Evolutionary conservation across 768 basidiomycete genomes (phyloP), one percentile per base, ranked within the genome.

Genomic region (Sarcodon aspratus): DNA sequence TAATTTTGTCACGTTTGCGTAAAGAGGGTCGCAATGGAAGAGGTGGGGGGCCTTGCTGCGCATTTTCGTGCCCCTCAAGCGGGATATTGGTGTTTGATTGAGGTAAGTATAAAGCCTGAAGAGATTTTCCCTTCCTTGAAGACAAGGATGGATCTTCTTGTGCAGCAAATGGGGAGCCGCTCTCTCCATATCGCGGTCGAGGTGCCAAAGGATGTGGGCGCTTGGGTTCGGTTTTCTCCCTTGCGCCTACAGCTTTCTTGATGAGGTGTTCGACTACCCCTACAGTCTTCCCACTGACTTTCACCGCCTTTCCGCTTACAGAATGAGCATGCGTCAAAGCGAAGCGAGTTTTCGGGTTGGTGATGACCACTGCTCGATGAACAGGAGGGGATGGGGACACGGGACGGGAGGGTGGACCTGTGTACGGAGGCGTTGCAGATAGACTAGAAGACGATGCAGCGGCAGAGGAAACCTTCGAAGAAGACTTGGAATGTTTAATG

Each of bases 221-320:
- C 36, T 50, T n/a, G 36, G 31, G 31, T 34, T 45, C 31, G 47
- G 36, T 17, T 37, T 50, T 71, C 27, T 65, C 54, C 55, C 72
- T 66, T 36, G 64, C 65, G 46, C 79, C 76, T 49, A 80, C 70
- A 0, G 79, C 77, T 9, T 69, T 68, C 15, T 75, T 68, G 48
- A 85, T 75, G 69, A 81, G 72, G 45, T 57, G 62, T 57, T 85
- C 80, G 53, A 88, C 77, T 48, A 74, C 60, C 2, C 65, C 66
- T 34, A 85, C 68, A 0, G 85, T 86, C 53, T 76, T 75, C 11
- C 74, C 60, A 48, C 79, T 85, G 52, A 84, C 74, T 55, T 77
- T 74, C 33, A 81, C 82, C 0, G 82, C 85, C 55, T 79, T 70
- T 0, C 79, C 80, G 50, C 72, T 81, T 48, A 82, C 67, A 9